Evolutionary conservation across 2,329 filamentous ascomycete genomes (phyloP), one percentile per base, ranked within the genome.

Genomic region (Epicoccum sorghinum): DNA sequence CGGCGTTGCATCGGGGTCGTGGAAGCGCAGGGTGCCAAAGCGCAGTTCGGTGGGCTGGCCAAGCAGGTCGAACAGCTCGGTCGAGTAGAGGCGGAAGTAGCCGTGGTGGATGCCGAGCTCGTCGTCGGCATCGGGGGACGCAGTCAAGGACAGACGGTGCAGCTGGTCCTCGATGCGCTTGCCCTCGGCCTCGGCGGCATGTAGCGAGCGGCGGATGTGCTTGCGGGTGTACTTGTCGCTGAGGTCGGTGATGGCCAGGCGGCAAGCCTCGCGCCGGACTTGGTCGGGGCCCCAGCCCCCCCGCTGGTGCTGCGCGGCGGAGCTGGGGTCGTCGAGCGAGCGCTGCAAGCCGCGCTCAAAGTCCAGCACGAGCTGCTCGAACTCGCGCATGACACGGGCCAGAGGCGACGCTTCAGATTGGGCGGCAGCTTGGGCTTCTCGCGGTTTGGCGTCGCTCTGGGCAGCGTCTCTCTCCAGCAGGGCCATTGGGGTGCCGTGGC

Each of bases 41-140:
- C 69, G 69, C 57, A 72, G 57, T 47, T 71, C 62, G 37, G 68
- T 66, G 35, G 71, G 71, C 57, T 72, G 68, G 45, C 68, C 70
- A 7, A 73, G 64, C 40, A 70, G 54, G 57, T 73, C 69, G 57
- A 72, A 73, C 8, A 73, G 65, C 58, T 70, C 66, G 40, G 69
- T 67, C 14, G 71, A 73, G 57, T 71, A 72, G 27, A 73, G 65
- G 39, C 71, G 62, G 52, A 73, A 73, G 61, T 73, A 64, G 64
- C 71, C 71, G 49, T 68, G 64, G 61, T 69, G 64, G 47, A 72
- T 62, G 55, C 48, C 58, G 45, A 59, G 60, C 45, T 69, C 57
- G 38, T 60, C 55, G 39, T 60, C 52, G 40, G 43, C 51, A 32
- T 46, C 39, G 27, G 29, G 35, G 30, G 25, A 18, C 25, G 23